phyloP scores from a whole-genome alignment of 768 basidiomycete genomes.

The Podaxis mareebaensis region DNA sequence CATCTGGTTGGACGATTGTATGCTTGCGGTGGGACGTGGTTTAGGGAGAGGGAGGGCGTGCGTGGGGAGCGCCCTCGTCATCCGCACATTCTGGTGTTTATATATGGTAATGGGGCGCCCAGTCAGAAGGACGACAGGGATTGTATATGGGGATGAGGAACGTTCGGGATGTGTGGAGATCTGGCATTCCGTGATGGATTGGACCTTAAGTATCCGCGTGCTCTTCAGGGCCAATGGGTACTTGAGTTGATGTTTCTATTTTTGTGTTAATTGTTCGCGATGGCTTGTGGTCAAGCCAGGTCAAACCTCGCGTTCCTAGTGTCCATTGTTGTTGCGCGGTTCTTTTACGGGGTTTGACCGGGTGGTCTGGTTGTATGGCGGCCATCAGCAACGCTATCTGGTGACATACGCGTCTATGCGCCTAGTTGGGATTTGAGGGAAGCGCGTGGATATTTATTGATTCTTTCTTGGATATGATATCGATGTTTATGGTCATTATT shows the following conservation, averaged over 20 bases:
- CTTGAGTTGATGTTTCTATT: not conserved
- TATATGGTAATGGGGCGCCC: not conserved
- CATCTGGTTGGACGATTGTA: not conserved
- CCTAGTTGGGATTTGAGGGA: not conserved
- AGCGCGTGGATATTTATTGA: not conserved
- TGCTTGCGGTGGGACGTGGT: not conserved
- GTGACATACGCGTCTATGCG: not conserved
- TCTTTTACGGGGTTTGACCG: not conserved
- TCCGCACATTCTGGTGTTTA: not conserved
- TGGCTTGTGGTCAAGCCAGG: not conserved
- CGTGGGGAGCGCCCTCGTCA: not conserved
- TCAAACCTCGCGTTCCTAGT: not conserved
- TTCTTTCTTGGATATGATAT: not conserved
- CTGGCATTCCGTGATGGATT: not conserved
- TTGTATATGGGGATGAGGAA: slow-evolving; percentile 1
- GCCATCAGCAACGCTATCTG: not conserved
- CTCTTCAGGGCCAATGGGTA: not conserved
- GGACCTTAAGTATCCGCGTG: not conserved
- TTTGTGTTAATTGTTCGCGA: not conserved
- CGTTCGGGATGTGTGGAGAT: not conserved
- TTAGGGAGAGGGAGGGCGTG: not conserved
- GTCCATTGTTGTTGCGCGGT: not conserved
- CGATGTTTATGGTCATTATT: not conserved
- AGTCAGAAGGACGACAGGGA: not conserved
- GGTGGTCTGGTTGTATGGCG: not conserved